Evolutionary conservation across 2,329 filamentous ascomycete genomes (phyloP), one percentile per base, ranked within the genome.

Genomic region (Trematosphaeria pertusa): DNA sequence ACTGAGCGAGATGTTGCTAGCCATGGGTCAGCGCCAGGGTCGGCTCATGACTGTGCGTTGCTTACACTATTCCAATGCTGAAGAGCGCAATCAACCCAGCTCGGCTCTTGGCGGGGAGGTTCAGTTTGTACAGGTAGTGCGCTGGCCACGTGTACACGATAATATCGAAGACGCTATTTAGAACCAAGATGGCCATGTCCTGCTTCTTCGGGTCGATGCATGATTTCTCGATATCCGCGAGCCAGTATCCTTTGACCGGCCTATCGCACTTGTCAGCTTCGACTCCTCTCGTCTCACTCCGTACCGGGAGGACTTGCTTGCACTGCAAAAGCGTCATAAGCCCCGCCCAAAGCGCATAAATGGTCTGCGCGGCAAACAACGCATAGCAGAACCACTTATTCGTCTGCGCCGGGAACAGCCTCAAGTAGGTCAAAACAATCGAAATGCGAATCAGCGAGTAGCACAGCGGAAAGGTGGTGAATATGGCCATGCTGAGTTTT

Each of bases 91-190:
- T 50, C 0, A 59, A 37, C 15, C 52, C 52, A 11, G 43, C 30
- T 1, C 54, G 54, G 30, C 45, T 38, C 22, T 37, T 47, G 7
- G 54, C 39, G 9, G 54, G 52, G 19, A 58, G 11, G 2, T 56
- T 52, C n/a, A 60, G 46, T 20, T 52, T 58, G 41, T 50, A 56
- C 2, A 60, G 44, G 19, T 58, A 60, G 9, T 52, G 48, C 7
- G 48, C 52, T 12, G 56, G 56, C 56, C 56, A 60, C 9, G 46
- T 35, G 42, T 50, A 58, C 5, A 54, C 48, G 18, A 58, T 42
- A 2, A 60, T 28, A 15, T 60, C 57, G 9, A 49, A 53, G 7
- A 36, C 20, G 32, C 50, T 58, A 42, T 60, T 60, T 28, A 60
- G 31, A 4, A 45, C 26, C 14, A 56, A 37, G 12, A 56, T 51